These are phyloP conservation scores for Scleromitrula shiraiana DNA, from an alignment of 2,329 filamentous ascomycete genomes.

Conservation along the genomic window DNA sequence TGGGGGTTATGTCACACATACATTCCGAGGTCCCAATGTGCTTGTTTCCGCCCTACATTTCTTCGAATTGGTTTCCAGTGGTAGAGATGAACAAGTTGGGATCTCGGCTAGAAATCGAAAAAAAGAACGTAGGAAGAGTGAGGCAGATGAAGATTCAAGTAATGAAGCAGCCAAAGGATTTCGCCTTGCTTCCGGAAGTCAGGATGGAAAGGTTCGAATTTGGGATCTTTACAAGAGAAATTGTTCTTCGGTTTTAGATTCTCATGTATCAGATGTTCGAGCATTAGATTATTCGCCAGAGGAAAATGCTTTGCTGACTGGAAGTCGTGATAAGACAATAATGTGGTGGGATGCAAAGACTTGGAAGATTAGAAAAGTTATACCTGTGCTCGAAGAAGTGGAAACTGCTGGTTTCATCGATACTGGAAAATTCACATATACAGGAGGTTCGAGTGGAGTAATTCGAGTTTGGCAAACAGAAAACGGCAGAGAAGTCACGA, in stretches of 20 bases:
- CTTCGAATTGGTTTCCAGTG: conserved; percentile 60
- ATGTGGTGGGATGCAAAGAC: conserved; percentile 83
- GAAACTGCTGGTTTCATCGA: conserved; percentile 76
- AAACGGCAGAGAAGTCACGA: conserved; percentile 69
- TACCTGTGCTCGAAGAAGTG: conserved; percentile 77
- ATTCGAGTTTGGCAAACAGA: conserved; percentile 78
- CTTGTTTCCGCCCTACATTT: conserved; percentile 87
- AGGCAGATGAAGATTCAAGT: conserved; percentile 38
- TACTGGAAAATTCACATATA: conserved; percentile 65
- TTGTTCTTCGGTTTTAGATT: conserved; percentile 72
- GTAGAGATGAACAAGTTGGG: conserved; percentile 31
- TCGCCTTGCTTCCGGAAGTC: conserved; percentile 80
- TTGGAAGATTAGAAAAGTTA: conserved; percentile 75
- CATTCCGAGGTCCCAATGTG: conserved; percentile 86
- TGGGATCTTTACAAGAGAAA: conserved; percentile 86
- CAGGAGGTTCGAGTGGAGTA: conserved; percentile 75
- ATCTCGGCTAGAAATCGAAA: conserved; percentile 37
- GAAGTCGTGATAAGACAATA: conserved; percentile 85
- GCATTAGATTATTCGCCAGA: conserved; percentile 71
- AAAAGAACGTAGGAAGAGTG: conserved; percentile 35
- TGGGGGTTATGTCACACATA: conserved; percentile 87
- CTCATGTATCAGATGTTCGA: conserved; percentile 92
- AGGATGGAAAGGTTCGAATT: conserved; percentile 85
- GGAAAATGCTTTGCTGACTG: conserved; percentile 71
- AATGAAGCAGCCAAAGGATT: conserved; percentile 52